Evolutionary conservation across 441 rosid genomes (phyloP), one percentile per base, ranked within the genome.

Genomic region (Dalechampia spathulata): DNA sequence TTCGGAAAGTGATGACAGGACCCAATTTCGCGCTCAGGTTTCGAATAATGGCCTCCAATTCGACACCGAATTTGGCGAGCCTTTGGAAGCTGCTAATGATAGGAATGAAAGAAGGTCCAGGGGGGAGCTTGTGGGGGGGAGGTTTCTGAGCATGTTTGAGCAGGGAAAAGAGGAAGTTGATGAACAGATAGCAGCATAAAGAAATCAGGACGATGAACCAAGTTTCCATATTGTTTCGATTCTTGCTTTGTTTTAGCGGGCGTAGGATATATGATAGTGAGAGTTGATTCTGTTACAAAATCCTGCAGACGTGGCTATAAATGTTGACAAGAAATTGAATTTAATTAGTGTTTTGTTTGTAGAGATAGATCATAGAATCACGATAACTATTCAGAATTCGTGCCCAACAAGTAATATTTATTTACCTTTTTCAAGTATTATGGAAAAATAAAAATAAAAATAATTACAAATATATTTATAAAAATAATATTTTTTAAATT

Each of bases 51-150:
- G 17, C 22, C 52, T 44, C 59, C 11, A 61, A 37, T 13, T 61
- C 46, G 5, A 10, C 16, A 16, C 22, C 11, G 4, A 53, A 52
- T 36, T 61, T 51, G 25, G 16, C n/a, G 32, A 49, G 50, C 37
- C 14, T 2, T 1, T 43, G 47, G 37, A 61, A 23, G 19, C 27
- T 44, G 39, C 19, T 30, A 9, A 43, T 36, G 51, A 72, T 8
- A 49, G 80, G 80, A 20, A 72, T 0, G 46, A 48, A 42, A 0
- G 28, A 12, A 1, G 80, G 76, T 38, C 67, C 74, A 1, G 79
- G 79, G n/a, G 76, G 76, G 32, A 75, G n/a, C 47, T 52, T n/a
- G n/a, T n/a, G n/a, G n/a, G n/a, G 15, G 8, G n/a, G n/a, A n/a
- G n/a, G n/a, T n/a, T n/a, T n/a, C n/a, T 13, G 26, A 5, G 49